Conservation (phyloP, 2,329 filamentous ascomycete species). For the Verticillium isaacii region DNA sequence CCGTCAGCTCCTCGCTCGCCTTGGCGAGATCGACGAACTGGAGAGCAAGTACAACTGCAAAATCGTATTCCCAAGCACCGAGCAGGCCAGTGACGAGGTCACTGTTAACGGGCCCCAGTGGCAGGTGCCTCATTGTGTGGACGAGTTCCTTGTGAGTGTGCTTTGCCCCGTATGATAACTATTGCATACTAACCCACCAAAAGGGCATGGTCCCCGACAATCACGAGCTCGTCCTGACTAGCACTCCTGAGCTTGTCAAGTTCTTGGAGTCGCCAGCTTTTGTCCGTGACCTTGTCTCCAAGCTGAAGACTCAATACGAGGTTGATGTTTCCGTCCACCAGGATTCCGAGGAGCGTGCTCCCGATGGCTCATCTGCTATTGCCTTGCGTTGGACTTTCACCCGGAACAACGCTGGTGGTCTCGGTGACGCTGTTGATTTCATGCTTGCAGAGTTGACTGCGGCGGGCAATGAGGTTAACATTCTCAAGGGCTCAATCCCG, state of each 20-base stretch:
- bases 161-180: neutral
- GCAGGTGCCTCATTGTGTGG: slow-evolving; percentile 94
- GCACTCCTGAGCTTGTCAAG: slow-evolving; percentile 68
- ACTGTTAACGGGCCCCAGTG: slow-evolving; percentile 95
- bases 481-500: slow-evolving; percentile 90
- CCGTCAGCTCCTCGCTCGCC: slow-evolving; percentile 83
- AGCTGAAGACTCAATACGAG: slow-evolving; percentile 87
- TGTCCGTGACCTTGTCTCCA: slow-evolving; percentile 70
- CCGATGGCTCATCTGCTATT: slow-evolving; percentile 52
- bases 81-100: slow-evolving; percentile 93
- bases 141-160: slow-evolving; percentile 73
- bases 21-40: slow-evolving; percentile 85
- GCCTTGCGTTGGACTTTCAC: slow-evolving; percentile 79
- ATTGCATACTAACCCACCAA: slow-evolving; percentile 16
- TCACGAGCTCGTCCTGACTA: slow-evolving; percentile 83
- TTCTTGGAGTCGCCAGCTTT: slow-evolving; percentile 83
- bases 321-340: slow-evolving; percentile 77
- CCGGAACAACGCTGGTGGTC: slow-evolving; percentile 90
- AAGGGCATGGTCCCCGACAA: slow-evolving; percentile 95
- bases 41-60: slow-evolving; percentile 99
- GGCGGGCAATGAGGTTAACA: slow-evolving; percentile 79
- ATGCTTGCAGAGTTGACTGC: slow-evolving; percentile 81
- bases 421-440: slow-evolving; percentile 95
- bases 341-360: slow-evolving; percentile 52
- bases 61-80: slow-evolving; percentile 95